Conservation (phyloP, 371 early-diverging fungal species). For the Coemansia sp. region DNA sequence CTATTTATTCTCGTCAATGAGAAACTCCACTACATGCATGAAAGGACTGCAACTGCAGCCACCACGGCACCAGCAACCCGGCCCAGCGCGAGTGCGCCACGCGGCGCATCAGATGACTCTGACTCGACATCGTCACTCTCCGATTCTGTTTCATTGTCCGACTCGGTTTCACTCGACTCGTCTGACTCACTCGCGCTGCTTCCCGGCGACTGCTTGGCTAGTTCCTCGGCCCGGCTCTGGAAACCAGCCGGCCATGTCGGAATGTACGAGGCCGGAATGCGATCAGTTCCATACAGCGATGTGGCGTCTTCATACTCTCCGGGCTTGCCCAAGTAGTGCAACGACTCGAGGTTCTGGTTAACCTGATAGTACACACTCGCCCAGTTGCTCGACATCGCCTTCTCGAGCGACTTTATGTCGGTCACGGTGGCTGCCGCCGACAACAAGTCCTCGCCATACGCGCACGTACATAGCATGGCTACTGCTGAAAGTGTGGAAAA, state of each 20-base stretch:
- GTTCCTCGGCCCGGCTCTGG: constrained; percentile 14
- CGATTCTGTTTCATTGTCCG: neutral
- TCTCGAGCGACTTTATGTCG: constrained; percentile 13
- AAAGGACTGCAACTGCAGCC: too few relatives aligned
- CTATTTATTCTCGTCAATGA: too few relatives aligned
- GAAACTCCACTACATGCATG: too few relatives aligned
- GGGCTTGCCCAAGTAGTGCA: neutral
- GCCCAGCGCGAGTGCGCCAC: neutral
- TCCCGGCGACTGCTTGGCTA: neutral
- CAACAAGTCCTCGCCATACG: constrained; percentile 11
- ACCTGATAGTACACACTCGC: constrained; percentile 32
- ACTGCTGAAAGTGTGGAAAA: neutral
- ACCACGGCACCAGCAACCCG: neutral
- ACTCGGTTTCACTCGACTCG: neutral
- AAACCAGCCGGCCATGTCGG: constrained; percentile 23
- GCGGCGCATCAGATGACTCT: neutral
- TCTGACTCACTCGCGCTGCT: neutral
- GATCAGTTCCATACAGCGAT: constrained; percentile 35
- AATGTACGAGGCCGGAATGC: constrained; percentile 22
- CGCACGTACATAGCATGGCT: neutral
- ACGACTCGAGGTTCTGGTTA: constrained; percentile 20
- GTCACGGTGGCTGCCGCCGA: constrained; percentile 17
- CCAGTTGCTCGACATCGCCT: constrained; percentile 19
- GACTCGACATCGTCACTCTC: neutral
- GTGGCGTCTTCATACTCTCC: constrained; percentile 19